A percentile compares a stretch with the other conserved stretches of the same genome.
phyloP scores from a whole-genome alignment of 2,329 filamentous ascomycete genomes.

The Xylariaceae sp. region DNA sequence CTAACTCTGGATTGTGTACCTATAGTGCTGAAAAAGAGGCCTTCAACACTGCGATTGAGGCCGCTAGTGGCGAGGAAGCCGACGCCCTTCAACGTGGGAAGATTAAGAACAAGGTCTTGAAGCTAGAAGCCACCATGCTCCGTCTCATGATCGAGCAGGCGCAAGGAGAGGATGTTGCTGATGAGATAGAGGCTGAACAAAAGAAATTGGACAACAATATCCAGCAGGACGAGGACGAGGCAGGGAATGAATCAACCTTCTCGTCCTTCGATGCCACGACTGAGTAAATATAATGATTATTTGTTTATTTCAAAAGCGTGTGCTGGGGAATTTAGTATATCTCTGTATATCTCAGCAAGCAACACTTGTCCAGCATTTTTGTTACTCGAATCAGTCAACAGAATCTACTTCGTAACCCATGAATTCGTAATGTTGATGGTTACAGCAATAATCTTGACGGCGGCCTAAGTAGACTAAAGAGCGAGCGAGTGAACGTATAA shows the following conservation, averaged over 20 bases:
- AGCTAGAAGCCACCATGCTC: conserved; percentile 56
- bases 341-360: too few relatives aligned
- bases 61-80: conserved; percentile 47
- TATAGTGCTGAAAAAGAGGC: conserved; percentile 54
- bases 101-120: conserved; percentile 64
- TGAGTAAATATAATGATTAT: conserved; percentile 11
- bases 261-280: conserved; percentile 40
- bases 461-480: too few relatives aligned
- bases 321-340: too few relatives aligned
- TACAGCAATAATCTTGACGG: too few relatives aligned
- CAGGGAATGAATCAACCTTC: conserved; percentile 49
- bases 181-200: conserved; percentile 49
- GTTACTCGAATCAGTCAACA: too few relatives aligned
- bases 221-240: conserved; percentile 47
- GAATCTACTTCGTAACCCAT: too few relatives aligned
- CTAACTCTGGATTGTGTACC: too few relatives aligned
- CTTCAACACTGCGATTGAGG: conserved; percentile 58
- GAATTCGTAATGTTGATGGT: too few relatives aligned
- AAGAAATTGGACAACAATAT: conserved; percentile 60
- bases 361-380: too few relatives aligned
- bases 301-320: too few relatives aligned
- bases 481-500: too few relatives aligned
- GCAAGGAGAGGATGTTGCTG: conserved; percentile 51
- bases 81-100: conserved; percentile 56
- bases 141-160: conserved; percentile 54